phyloP scores from a whole-genome alignment of 2,329 filamentous ascomycete species.

The Sporothrix euskadiensis region DNA sequence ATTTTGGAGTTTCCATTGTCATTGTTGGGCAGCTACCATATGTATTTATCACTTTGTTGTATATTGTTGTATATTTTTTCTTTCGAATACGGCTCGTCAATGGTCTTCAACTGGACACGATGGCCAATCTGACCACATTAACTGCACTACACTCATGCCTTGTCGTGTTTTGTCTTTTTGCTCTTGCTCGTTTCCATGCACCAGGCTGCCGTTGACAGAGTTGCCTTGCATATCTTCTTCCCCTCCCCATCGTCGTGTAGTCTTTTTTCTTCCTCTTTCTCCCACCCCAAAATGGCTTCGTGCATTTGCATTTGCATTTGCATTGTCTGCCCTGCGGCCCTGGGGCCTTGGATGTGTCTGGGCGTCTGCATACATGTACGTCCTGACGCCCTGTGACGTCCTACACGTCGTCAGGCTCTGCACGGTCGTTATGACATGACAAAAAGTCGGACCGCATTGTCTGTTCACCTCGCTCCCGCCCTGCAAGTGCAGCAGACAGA shows the following conservation, averaged over 20 bases:
- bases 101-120: neutral
- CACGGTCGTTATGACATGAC: neutral
- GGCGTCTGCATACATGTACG: too few species aligned
- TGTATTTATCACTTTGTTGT: neutral
- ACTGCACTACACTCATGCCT: neutral
- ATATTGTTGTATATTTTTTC: neutral
- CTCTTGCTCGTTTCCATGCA: neutral
- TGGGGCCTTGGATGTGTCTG: too few species aligned
- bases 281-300: neutral
- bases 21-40: neutral
- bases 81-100: neutral
- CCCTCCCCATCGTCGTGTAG: neutral
- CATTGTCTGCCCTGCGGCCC: neutral
- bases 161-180: neutral
- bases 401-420: slow-evolving; percentile 8
- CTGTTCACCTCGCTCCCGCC: neutral
- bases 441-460: neutral
- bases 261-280: neutral
- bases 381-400: neutral
- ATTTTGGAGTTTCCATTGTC: neutral
- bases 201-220: neutral
- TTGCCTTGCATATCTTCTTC: neutral
- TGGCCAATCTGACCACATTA: neutral
- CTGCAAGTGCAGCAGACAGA: neutral
- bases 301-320: neutral